Base-by-base conservation (phyloP, 176 grass and related monocot genomes). In the Raddia guianensis region DNA sequence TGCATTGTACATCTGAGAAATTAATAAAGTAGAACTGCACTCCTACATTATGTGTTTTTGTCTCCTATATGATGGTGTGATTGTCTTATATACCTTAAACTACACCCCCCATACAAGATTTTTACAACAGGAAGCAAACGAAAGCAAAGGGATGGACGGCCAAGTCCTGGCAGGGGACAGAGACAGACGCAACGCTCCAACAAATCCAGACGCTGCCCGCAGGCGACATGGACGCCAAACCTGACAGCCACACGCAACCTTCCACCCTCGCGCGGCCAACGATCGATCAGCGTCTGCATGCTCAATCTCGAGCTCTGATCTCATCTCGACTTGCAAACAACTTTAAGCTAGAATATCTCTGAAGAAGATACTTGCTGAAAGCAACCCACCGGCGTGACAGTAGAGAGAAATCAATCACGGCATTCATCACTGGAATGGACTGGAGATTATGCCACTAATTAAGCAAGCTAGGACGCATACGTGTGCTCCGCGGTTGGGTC, bases 181-280 rank as follows among this genome's bases (percentile, higher is more conserved):
- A 50, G 49, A 50, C 4, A 57, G 32, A 70, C 66, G 60, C 81
- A 46, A 83, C 81, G 49, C 61, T 11, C 53, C 14, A 83, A 66
- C 71, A n/a, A 63, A 12, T 10, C 37, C 37, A 40, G 37, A 0
- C 37, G 37, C 37, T 2, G 37, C 37, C 49, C 5, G 66, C 55
- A 42, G 65, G 53, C 44, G 68, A 62, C 79, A 72, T 46, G 44
- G n/a, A 42, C 66, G 72, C 79, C 79, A 72, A 72, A 42, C 68
- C 54, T 50, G 68, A 82, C 68, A 21, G 15, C 37, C 37, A 40
- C 37, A 40, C 37, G 16, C 27, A 56, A 82, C 68, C 11, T 46
- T 42, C 79, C 79, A 70, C 49, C 79, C 35, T 12, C 53, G n/a
- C 35, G n/a, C 53, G n/a, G 21, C 58, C 21, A 61, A 61, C 58